Base-by-base conservation (phyloP, 140 eudicot species). In the Erigeron philadelphicus region DNA sequence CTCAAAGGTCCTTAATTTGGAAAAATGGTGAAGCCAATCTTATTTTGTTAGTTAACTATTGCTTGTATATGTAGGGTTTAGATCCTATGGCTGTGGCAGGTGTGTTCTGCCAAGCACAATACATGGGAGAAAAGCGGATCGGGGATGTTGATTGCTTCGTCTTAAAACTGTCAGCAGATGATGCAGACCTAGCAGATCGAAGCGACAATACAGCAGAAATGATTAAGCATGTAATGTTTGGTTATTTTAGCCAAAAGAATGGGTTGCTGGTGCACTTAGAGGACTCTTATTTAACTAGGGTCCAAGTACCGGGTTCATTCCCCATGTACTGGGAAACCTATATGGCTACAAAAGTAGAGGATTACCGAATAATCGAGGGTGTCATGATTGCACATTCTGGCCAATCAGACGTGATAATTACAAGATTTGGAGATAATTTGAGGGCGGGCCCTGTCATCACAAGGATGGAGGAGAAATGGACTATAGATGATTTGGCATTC, bases 281-380 rank as follows among this genome's bases (percentile, higher is more conserved):
- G 63, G 98, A 92, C 81, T 92, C 98, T 9, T 92, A 88, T 82
- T 75, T 92, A 65, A 92, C 96, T 17, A 77, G 98, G 67, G 83
- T 88, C 40, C 98, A 92, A 78, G 83, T 82, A 63, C 98, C 98
- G 0, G 98, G 98, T 48, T 83, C 86, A 8, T 82, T 68, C 31
- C 96, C 98, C 48, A 84, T 80, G 52, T 93, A 93, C 47, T 93
- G 98, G 98, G 98, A 93, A 75, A 93, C 98, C 41, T 79, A 93
- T 7, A 93, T 87, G 96, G 80, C 86, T 69, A 84, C 98, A 9
- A 93, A 83, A 71, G 75, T 93, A 1, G 87, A 89, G 71, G 96
- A 93, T 82, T 93, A 93, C 31, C 83, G 89, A 41, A 25, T 61
- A 11, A 84, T 86, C 7, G 98, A 93, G 60, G 95, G 88, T 44